A percentile compares a stretch with the other conserved stretches of the same genome.
These are phyloP conservation scores for Entomortierella beljakovae DNA, from an alignment of 192 early-diverging fungal genomes.

Conservation along the genomic window DNA sequence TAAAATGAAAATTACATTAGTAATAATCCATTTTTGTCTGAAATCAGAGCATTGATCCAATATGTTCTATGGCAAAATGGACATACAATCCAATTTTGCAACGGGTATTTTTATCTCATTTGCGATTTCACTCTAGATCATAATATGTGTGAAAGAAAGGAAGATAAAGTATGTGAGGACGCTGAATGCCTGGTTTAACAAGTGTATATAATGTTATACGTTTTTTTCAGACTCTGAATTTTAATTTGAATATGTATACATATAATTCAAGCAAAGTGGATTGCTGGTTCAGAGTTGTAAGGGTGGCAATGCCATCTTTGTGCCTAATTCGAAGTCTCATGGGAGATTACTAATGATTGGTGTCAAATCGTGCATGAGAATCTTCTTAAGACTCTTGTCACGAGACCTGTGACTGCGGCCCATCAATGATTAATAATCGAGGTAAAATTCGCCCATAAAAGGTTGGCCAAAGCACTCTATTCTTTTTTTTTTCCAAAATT, in stretches of 20 bases:
- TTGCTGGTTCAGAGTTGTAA: conserved; percentile 28
- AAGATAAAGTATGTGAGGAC: too few species aligned
- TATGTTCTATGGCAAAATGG: neutral
- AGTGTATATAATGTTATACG: neutral
- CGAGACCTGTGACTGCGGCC: neutral
- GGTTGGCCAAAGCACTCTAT: neutral
- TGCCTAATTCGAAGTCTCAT: conserved; percentile 62
- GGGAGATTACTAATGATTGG: neutral
- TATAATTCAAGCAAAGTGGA: conserved; percentile 38
- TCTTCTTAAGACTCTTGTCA: neutral
- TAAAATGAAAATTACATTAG: neutral
- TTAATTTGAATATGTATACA: conserved; percentile 8
- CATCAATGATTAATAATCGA: conserved; percentile 8
- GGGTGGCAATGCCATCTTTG: conserved; percentile 51
- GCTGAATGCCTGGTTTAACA: neutral
- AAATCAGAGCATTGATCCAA: neutral
- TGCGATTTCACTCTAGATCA: conserved; percentile 23
- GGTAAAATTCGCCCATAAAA: neutral
- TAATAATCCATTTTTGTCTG: too few species aligned
- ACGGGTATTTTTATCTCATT: conserved; percentile 16
- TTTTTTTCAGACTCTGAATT: neutral
- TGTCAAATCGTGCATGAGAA: neutral
- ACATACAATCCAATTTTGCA: conserved; percentile 29
- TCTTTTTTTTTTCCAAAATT: neutral
- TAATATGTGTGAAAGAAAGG: too few species aligned